These are phyloP conservation scores for Peronosclerospora sorghi DNA, from an alignment of 352 stramenopile species.

Conservation along the genomic window DNA sequence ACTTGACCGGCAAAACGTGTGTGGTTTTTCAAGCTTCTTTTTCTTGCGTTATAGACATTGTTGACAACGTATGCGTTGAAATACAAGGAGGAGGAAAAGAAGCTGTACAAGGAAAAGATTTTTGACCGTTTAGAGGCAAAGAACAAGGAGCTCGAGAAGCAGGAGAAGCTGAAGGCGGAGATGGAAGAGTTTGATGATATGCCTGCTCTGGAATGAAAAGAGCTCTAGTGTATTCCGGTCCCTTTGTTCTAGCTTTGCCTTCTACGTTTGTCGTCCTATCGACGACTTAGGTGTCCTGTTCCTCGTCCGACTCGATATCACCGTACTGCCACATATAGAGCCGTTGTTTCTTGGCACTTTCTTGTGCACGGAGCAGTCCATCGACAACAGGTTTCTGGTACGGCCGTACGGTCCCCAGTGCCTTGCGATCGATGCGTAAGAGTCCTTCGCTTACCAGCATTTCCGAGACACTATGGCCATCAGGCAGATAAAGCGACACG, in stretches of 20 bases:
- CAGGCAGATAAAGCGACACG: constrained; percentile 63
- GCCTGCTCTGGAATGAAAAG: constrained; percentile 60
- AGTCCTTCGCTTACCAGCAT: constrained; percentile 84
- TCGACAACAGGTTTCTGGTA: constrained; percentile 81
- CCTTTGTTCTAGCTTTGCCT: constrained; percentile 4
- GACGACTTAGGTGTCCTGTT: constrained; percentile 17
- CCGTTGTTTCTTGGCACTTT: constrained; percentile 86
- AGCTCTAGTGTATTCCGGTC: neutral
- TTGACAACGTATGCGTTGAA: constrained; percentile 46
- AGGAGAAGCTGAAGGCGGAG: constrained; percentile 54
- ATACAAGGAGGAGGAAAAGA: constrained; percentile 83
- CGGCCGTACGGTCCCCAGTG: constrained; percentile 40
- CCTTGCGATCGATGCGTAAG: constrained; percentile 79
- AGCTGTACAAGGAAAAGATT: constrained; percentile 84
- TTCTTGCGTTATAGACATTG: constrained; percentile 15
- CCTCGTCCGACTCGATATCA: constrained; percentile 94
- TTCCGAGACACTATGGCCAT: constrained; percentile 84
- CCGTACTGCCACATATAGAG: constrained; percentile 94
- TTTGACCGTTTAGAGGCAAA: constrained; percentile 76
- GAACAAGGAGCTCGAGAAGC: constrained; percentile 62
- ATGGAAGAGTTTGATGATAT: constrained; percentile 77
- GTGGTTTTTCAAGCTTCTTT: no score
- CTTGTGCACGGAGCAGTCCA: constrained; percentile 85
- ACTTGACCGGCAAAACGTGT: no score
- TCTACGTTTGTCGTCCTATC: no score